Percentiles rank a stretch among this genome's conserved stretches.
These are phyloP conservation scores for Metarhizium rileyi DNA, from an alignment of 2,329 filamentous ascomycete species.

Conservation along the genomic window DNA sequence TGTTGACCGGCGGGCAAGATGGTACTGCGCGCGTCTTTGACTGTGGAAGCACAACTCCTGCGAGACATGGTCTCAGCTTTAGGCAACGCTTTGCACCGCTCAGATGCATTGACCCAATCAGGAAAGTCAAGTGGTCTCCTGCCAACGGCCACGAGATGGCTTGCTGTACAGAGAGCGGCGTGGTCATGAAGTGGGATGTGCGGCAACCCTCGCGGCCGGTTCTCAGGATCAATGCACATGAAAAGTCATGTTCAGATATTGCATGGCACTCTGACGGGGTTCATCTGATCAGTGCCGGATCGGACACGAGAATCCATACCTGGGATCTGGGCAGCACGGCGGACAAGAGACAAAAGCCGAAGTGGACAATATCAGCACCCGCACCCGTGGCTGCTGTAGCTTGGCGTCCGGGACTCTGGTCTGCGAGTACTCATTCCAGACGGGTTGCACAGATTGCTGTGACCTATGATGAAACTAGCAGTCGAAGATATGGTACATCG, in stretches of 20 bases:
- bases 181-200: conserved; percentile 55
- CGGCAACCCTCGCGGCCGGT: conserved; percentile 43
- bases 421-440: conserved; percentile 49
- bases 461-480: conserved; percentile 47
- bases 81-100: conserved; percentile 33
- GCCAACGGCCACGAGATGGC: conserved; percentile 52
- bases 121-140: conserved; percentile 57
- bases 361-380: conserved; percentile 50
- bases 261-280: conserved; percentile 60
- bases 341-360: conserved; percentile 55
- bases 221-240: conserved; percentile 51
- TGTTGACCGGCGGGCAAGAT: conserved; percentile 56
- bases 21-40: conserved; percentile 54
- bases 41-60: conserved; percentile 34
- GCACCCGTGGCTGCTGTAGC: conserved; percentile 49
- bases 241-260: conserved; percentile 48
- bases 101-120: conserved; percentile 34
- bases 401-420: conserved; percentile 58
- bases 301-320: conserved; percentile 52
- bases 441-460: conserved; percentile 54
- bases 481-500: conserved; percentile 44
- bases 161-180: conserved; percentile 53
- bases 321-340: conserved; percentile 54
- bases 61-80: conserved; percentile 42
- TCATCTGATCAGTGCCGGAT: conserved; percentile 54